Evolutionary conservation across 2,329 filamentous ascomycete species (phyloP).

Genomic region (Xylaria digitata): DNA sequence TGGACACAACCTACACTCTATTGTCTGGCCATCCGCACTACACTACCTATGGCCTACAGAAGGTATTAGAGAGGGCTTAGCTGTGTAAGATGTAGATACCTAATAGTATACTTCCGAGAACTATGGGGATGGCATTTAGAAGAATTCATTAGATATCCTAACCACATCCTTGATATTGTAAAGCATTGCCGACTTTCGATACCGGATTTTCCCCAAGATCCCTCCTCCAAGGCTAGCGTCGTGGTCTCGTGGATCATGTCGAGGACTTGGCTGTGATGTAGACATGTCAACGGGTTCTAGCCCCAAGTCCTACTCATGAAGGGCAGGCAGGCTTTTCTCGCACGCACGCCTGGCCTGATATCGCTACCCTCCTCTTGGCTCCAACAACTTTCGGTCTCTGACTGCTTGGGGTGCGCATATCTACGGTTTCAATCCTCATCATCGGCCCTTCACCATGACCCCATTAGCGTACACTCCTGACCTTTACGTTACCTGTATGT

Average conservation of each 20-base stretch:
- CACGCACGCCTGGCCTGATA: conserved; percentile 18
- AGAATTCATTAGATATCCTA: too few species aligned
- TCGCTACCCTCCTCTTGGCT: conserved; percentile 23
- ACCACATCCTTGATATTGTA: background rate
- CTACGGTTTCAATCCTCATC: conserved; percentile 8
- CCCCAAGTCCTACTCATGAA: conserved; percentile 13
- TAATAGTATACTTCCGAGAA: background rate
- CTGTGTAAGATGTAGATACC: background rate
- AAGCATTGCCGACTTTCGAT: conserved; percentile 4
- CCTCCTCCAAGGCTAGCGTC: conserved; percentile 16
- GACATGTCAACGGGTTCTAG: conserved; percentile 13
- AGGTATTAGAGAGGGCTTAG: background rate
- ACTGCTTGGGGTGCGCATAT: conserved; percentile 36
- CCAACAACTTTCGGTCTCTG: conserved; percentile 1
- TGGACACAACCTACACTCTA: background rate
- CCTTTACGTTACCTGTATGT: conserved; percentile 11
- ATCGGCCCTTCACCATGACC: conserved; percentile 9
- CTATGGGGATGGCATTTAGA: background rate
- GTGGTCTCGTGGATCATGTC: conserved; percentile 17
- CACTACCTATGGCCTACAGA: background rate
- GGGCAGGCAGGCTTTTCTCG: background rate
- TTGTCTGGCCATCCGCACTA: background rate
- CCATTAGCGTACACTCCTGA: conserved; percentile 3
- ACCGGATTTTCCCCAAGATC: conserved; percentile 22
- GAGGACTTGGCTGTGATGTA: conserved; percentile 1